Evolutionary conservation across 768 basidiomycete species (phyloP), one percentile per base, ranked within the genome.

Genomic region (Lactarius quietus): DNA sequence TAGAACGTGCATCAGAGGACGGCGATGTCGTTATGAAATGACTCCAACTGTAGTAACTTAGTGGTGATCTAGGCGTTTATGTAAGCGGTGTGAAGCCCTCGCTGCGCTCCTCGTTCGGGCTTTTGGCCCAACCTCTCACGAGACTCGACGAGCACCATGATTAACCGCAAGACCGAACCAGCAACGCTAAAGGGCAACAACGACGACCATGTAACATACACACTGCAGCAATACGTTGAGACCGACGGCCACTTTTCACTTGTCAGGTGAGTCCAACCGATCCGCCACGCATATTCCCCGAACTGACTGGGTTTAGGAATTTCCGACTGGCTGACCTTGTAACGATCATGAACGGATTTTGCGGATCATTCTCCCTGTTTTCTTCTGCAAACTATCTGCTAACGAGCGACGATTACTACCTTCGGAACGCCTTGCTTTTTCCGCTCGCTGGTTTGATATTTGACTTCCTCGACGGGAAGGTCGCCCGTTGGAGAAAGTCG

Each of bases 281-380:
- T 57, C 63, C 62, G 64, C 35, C 64, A 38, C 58, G 31, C 18
- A 41, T 55, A 39, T 55, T 17, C 36, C 35, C 31, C 36, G 56
- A 63, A 55, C 53, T 35, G 61, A 58, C 54, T 61, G 59, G 70
- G 68, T 63, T 69, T 71, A 97, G 97, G 71, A 98, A 98, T 77
- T 99, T 99, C 75, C 92, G 95, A 60, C 85, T 98, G 31, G 97
- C 97, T 69, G 97, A 99, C 80, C 83, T 97, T 59, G 94, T 99
- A 71, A 99, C 97, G 39, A 94, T 99, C 69, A 95, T 95, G 89
- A 99, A 99, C 74, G 97, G 97, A 53, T 90, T 98, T 76, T 99
- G 97, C 78, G 97, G 97, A 64, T 91, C 92, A 20, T 89, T 96
- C 71, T 98, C 95, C 31, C 85, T 99, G 74, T 95, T 98, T 77